Base-by-base conservation (phyloP, 1,284 basidiomycete species). In the Anthracocystis setariae region DNA sequence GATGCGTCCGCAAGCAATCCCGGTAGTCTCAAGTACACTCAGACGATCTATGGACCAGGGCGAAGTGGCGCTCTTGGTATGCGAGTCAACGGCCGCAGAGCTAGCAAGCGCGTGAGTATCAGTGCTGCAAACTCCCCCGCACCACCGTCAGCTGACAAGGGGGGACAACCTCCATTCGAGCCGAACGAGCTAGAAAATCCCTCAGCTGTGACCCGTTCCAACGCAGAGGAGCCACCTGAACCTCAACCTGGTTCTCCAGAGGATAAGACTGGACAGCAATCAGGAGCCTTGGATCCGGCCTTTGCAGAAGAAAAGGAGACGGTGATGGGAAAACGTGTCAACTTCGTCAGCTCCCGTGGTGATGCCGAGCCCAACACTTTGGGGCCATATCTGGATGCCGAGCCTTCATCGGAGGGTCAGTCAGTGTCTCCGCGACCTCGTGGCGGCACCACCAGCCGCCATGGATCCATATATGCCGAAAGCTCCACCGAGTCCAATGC, bases 1-100 rank as follows among this genome's bases (percentile, higher is more conserved):
- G 42, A 37, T n/a, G 2, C n/a, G 21, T 32, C 37, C 10, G 44
- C 54, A 10, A 39, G 21, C 32, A 40, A 40, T 23, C n/a, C 52
- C 5, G 29, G 44, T 18, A 59, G 61, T 15, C 63, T 79, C 17
- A 39, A 61, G 9, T 76, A 79, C 46, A 77, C 77, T 2, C 59
- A 72, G 40, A 79, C 77, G 38, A 78, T 79, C 53, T 76, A 76
- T 38, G 76, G 76, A 1, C 60, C 76, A 2, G 76, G 77, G 10
- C 45, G 73, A 25, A 68, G 56, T 17, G 74, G 74, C 17, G 69
- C 73, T 4, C 47, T 79, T 21, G 77, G 77, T 8, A 77, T 79
- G 74, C 44, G 77, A 13, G 77, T 79, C 32, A 55, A 59, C 37
- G 70, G 74, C 8, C 57, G 68, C 27, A 49, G 68, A 45, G 68